phyloP scores from a whole-genome alignment of 176 grass and related monocot species.

The Chloris gayana region DNA sequence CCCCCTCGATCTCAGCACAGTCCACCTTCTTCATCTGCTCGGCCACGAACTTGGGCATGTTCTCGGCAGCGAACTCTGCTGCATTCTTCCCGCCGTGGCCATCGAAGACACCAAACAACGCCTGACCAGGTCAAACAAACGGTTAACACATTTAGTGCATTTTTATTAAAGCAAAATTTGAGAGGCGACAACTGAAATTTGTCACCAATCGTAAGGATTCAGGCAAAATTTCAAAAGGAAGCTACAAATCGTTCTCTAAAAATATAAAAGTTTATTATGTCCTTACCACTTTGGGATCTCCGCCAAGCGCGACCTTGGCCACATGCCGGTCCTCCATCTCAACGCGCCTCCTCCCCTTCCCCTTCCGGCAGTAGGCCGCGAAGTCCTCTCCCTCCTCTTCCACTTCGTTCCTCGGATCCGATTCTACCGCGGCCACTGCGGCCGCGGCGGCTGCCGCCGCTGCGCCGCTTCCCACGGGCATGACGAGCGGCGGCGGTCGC shows the following conservation, averaged over 20 bases:
- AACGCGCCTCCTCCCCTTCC: conserved; percentile 74
- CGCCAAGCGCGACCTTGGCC: conserved; percentile 64
- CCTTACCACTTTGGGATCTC: conserved; percentile 74
- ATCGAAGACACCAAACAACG: conserved; percentile 94
- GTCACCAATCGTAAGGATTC: neutral
- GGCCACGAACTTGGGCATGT: conserved; percentile 70
- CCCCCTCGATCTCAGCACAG: conserved; percentile 47
- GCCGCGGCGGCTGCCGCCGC: conserved; percentile 23
- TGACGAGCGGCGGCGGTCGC: conserved; percentile 65
- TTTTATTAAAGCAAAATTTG: neutral
- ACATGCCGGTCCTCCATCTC: conserved; percentile 96
- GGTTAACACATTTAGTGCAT: neutral
- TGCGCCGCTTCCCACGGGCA: conserved; percentile 46
- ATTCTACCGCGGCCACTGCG: conserved; percentile 46
- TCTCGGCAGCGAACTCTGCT: conserved; percentile 80
- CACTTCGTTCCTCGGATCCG: conserved; percentile 68
- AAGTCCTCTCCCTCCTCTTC: conserved; percentile 74
- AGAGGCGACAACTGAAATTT: neutral
- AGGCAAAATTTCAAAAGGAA: neutral
- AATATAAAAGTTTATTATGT: neutral
- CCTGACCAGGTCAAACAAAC: conserved; percentile 33
- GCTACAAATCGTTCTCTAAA: neutral
- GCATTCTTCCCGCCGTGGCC: conserved; percentile 89
- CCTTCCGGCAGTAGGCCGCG: conserved; percentile 80
- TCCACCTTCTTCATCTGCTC: conserved; percentile 49